Conservation (phyloP, 495 filamentous ascomycete genomes). For the Penicillium malachiteum region DNA sequence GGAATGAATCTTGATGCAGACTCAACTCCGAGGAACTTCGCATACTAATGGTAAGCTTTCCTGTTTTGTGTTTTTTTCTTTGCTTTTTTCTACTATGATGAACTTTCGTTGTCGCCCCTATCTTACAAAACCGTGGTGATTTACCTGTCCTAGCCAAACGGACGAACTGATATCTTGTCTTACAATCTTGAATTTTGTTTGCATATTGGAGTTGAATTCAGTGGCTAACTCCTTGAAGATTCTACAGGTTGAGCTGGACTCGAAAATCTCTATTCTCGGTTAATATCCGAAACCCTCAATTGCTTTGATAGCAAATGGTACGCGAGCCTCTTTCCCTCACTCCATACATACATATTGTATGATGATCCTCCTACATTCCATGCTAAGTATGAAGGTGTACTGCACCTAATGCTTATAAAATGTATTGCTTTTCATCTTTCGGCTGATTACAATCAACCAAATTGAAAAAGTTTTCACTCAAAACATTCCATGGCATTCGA, state of each 20-base stretch:
- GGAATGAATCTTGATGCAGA: slow-evolving; percentile 14
- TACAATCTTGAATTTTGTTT: slow-evolving; percentile 14
- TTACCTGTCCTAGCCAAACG: slow-evolving; percentile 90
- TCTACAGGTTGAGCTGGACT: background rate
- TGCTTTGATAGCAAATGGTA: slow-evolving; percentile 4
- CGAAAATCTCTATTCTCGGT: background rate
- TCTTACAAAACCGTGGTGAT: slow-evolving; percentile 83
- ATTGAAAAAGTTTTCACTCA: slow-evolving; percentile 19
- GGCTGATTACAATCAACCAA: slow-evolving; percentile 58
- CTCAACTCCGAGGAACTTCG: slow-evolving; percentile 8
- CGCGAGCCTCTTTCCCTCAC: background rate
- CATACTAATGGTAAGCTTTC: slow-evolving; percentile 41
- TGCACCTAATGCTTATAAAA: slow-evolving; percentile 67
- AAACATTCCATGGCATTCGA: slow-evolving; percentile 23
- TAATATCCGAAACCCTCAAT: background rate
- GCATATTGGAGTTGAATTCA: slow-evolving; percentile 12
- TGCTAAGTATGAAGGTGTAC: slow-evolving; percentile 82
- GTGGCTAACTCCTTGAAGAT: slow-evolving; percentile 35
- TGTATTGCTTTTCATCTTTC: slow-evolving; percentile 96
- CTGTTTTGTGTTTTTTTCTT: slow-evolving; percentile 9
- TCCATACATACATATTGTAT: slow-evolving; percentile 38
- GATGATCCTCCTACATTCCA: slow-evolving; percentile 78
- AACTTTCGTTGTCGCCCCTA: slow-evolving; percentile 88
- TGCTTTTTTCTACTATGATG: slow-evolving; percentile 61
- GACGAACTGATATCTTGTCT: slow-evolving; percentile 64